A percentile compares a stretch with the other conserved stretches of the same genome.
Conservation (phyloP, 2,329 filamentous ascomycete genomes). For the Colletotrichum liaoningense region DNA sequence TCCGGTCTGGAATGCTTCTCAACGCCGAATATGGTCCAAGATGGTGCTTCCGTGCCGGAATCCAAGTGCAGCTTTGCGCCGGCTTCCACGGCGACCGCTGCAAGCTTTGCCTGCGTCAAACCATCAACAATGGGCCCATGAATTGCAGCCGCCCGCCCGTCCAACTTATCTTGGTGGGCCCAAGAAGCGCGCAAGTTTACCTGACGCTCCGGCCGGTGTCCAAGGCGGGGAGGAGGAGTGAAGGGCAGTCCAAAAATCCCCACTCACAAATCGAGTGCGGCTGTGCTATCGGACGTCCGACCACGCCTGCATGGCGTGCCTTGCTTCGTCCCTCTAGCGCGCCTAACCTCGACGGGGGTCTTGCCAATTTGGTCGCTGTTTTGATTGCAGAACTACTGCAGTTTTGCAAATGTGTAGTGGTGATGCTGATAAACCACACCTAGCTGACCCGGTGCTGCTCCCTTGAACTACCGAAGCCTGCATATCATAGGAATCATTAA, state of each 20-base stretch:
- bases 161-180: not conserved
- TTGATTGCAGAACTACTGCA: not conserved
- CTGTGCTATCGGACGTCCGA: conserved; percentile 34
- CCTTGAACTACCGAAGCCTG: conserved; percentile 31
- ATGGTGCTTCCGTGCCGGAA: conserved; percentile 18
- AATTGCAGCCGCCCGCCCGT: not conserved
- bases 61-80: not conserved
- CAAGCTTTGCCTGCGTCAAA: not conserved
- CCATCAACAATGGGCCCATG: not conserved
- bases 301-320: conserved; percentile 31
- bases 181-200: not conserved
- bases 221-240: not conserved
- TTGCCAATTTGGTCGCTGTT: not conserved
- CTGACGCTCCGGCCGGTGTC: not conserved
- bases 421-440: conserved; percentile 18
- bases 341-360: conserved; percentile 1
- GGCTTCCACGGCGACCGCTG: not conserved
- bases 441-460: conserved; percentile 5
- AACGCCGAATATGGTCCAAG: conserved; percentile 4
- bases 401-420: conserved; percentile 3
- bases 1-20: conserved; percentile 6
- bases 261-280: conserved; percentile 10
- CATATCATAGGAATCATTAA: conserved; percentile 23
- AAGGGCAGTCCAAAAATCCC: not conserved
- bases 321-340: conserved; percentile 31